phyloP scores from a whole-genome alignment of 2,329 filamentous ascomycete genomes.

The Ilyonectria sp. region DNA sequence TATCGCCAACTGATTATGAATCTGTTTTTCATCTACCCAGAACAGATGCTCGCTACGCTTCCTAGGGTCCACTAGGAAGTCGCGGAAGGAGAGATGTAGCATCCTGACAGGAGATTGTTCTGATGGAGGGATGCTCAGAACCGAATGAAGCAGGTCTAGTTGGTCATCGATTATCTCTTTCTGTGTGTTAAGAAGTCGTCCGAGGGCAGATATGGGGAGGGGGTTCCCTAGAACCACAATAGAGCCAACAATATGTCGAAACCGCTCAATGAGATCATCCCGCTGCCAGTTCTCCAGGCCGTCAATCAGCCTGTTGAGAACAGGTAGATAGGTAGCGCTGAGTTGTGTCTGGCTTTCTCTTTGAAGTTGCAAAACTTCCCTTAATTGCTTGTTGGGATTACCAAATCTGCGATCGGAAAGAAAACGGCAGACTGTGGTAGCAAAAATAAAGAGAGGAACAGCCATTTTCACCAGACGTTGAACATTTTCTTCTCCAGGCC shows the following conservation, averaged over 20 bases:
- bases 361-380: no score
- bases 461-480: no score
- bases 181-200: slow-evolving; percentile 38
- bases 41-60: no score
- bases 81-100: no score
- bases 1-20: neutral
- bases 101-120: neutral
- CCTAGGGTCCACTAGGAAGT: no score
- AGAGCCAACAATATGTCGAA: neutral
- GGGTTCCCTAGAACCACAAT: neutral
- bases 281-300: neutral
- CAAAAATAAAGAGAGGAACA: no score
- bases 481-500: no score
- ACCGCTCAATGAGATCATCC: no score
- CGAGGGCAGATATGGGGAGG: slow-evolving; percentile 41
- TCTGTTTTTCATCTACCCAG: slow-evolving; percentile 36
- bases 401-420: no score
- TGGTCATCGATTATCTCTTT: slow-evolving; percentile 30
- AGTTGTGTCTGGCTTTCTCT: no score
- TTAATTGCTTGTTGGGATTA: slow-evolving; percentile 39
- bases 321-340: slow-evolving; percentile 5
- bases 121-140: neutral
- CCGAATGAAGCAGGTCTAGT: slow-evolving; percentile 34
- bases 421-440: no score
- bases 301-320: slow-evolving; percentile 25